Evolutionary conservation across 129 eudicot genomes (phyloP).

Genomic region (Centrapalus pauciflorus): DNA sequence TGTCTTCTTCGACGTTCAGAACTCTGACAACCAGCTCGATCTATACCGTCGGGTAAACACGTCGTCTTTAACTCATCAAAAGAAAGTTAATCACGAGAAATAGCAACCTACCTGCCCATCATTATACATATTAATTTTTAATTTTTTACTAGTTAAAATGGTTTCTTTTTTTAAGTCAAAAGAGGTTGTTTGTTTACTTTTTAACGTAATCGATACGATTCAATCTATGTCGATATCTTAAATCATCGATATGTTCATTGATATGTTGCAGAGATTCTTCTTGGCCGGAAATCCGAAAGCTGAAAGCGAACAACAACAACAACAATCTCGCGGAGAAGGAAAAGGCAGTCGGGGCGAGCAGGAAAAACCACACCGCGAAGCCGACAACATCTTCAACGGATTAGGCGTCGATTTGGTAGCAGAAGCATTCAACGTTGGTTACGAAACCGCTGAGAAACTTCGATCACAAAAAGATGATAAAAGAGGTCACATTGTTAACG

Average conservation of each 20-base stretch:
- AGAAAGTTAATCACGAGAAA: no score
- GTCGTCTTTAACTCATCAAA: no score
- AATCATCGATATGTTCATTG: no score
- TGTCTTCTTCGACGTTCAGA: slow-evolving; percentile 41
- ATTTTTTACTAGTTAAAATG: no score
- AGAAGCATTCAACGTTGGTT: slow-evolving; percentile 16
- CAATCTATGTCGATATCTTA: no score
- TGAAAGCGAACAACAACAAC: neutral
- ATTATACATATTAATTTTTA: no score
- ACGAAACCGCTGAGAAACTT: slow-evolving; percentile 15
- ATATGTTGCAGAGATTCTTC: slow-evolving; percentile 35
- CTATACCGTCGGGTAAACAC: slow-evolving; percentile 46
- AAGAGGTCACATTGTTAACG: slow-evolving; percentile 34
- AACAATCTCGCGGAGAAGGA: neutral
- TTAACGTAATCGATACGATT: no score
- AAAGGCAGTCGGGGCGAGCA: neutral
- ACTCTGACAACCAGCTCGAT: slow-evolving; percentile 63
- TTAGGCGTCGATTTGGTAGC: slow-evolving; percentile 28
- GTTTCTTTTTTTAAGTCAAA: no score
- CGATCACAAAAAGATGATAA: slow-evolving; percentile 10
- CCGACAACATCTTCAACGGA: slow-evolving; percentile 17
- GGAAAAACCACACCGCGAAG: neutral
- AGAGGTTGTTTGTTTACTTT: no score
- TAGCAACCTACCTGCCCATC: no score
- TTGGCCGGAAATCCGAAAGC: slow-evolving; percentile 43